Percentiles rank a stretch among this genome's conserved stretches.
These are phyloP conservation scores for Lachancea cidri DNA, from an alignment of 805 yeast species.

Conservation along the genomic window DNA sequence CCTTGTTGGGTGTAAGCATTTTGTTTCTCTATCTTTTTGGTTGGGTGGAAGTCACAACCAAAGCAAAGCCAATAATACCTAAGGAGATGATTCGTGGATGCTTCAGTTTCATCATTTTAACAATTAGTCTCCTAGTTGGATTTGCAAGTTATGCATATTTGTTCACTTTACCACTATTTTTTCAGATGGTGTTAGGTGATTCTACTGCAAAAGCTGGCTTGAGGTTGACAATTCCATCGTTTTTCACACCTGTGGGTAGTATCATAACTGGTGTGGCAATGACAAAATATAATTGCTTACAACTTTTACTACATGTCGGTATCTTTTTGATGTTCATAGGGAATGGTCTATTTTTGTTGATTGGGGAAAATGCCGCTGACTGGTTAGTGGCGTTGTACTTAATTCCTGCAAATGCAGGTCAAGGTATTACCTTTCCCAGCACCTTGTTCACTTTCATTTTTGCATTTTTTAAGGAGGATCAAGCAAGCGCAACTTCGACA, in stretches of 20 bases:
- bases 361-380: slow-evolving; percentile 19
- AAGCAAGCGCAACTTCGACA: slow-evolving; percentile 39
- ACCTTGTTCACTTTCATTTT: slow-evolving; percentile 36
- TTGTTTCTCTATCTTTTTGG: slow-evolving; percentile 11
- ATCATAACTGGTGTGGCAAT: slow-evolving; percentile 36
- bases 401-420: slow-evolving; percentile 37
- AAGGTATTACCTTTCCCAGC: slow-evolving; percentile 37
- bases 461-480: slow-evolving; percentile 29
- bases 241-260: slow-evolving; percentile 41
- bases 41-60: slow-evolving; percentile 12
- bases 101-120: slow-evolving; percentile 10
- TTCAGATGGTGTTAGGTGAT: slow-evolving; percentile 40
- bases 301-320: slow-evolving; percentile 31
- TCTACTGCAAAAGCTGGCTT: slow-evolving; percentile 39
- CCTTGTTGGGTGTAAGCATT: slow-evolving; percentile 9
- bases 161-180: slow-evolving; percentile 39
- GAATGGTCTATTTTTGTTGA: slow-evolving; percentile 27
- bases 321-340: slow-evolving; percentile 35
- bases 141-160: slow-evolving; percentile 38
- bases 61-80: slow-evolving; percentile 17
- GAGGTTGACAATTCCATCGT: slow-evolving; percentile 38
- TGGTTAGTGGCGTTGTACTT: slow-evolving; percentile 29
- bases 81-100: slow-evolving; percentile 8
- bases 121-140: slow-evolving; percentile 35
- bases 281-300: slow-evolving; percentile 31